phyloP scores from a whole-genome alignment of 2,329 filamentous ascomycete genomes.

The Fusarium sp. region DNA sequence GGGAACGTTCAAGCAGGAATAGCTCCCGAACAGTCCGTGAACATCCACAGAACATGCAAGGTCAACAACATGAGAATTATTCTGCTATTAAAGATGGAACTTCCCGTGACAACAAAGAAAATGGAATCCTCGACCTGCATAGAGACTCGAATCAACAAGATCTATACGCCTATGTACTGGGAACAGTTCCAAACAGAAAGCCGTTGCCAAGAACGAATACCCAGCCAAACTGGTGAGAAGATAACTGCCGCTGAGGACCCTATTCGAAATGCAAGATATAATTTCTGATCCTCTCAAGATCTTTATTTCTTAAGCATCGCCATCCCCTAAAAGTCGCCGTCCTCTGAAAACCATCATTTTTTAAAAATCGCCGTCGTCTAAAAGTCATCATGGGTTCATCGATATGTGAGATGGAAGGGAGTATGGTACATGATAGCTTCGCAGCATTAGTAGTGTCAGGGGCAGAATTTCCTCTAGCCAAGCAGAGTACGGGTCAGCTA shows the following conservation, averaged over 20 bases:
- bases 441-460: neutral
- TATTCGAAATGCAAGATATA: neutral
- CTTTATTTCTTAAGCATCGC: neutral
- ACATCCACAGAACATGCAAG: neutral
- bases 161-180: neutral
- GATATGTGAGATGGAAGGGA: neutral
- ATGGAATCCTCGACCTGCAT: neutral
- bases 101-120: neutral
- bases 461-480: neutral
- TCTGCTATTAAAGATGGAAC: neutral
- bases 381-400: neutral
- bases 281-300: rapidly evolving
- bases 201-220: neutral
- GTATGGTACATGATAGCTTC: neutral
- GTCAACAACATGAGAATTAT: rapidly evolving
- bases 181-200: neutral
- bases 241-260: neutral
- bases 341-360: neutral
- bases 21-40: rapidly evolving
- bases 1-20: rapidly evolving
- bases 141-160: neutral
- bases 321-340: neutral
- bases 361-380: neutral
- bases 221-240: neutral
- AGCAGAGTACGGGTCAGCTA: neutral